Base-by-base conservation (phyloP, 306 rosid species). In the Parietaria judaica region DNA sequence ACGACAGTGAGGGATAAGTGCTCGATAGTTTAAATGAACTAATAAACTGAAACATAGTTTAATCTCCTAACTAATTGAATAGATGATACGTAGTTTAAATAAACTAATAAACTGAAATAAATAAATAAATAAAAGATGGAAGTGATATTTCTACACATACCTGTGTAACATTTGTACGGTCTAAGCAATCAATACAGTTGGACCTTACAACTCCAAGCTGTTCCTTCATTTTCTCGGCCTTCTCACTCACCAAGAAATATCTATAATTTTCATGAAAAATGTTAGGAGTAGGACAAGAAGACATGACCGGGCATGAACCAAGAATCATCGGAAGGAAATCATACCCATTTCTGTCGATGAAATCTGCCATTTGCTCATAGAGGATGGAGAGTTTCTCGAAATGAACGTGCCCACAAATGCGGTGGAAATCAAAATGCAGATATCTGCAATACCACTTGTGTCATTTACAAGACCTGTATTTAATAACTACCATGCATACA, bases 81-180 rank as follows among this genome's bases (percentile, higher is more conserved):
- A 23, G 2, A 23, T 23, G 31, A 23, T 23, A 23, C 31, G 31
- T 23, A 23, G 31, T 23, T 23, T 23, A 23, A 23, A 23, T 23
- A 23, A 23, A 23, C 31, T 23, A 23, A 23, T 10, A 41, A 14
- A 65, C 50, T 65, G 35, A 16, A 8, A 62, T 15, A 15, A 39
- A 38, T 31, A 50, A 36, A 50, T 23, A 14, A 35, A 36, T 39
- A 36, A 49, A 16, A 6, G 3, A 51, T 54, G 13, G 3, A 53
- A 61, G 14, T 1, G 12, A 31, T 53, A 36, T 45, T n/a, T 14
- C 8, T 38, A 62, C n/a, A 51, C 79, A 51, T 69, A 86, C 99
- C 96, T 92, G 99, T 51, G 96, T 92, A 54, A 92, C 99, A 82
- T 92, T 92, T 45, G 99, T 84, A 69, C 99, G 96, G 72, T 92